phyloP scores from a whole-genome alignment of 2,329 filamentous ascomycete species.

The Sphaerulina musiva region DNA sequence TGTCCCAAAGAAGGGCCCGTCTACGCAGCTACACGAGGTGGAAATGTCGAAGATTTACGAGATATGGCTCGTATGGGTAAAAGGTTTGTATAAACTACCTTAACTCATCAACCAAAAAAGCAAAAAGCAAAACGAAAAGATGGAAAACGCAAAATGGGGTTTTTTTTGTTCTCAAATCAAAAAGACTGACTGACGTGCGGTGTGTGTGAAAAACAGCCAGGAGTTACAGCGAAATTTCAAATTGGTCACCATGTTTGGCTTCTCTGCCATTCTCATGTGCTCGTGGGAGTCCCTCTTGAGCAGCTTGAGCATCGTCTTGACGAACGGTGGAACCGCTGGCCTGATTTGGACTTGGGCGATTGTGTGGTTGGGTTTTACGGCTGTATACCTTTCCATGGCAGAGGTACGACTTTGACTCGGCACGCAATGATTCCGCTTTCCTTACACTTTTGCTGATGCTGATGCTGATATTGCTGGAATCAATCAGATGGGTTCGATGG shows the following conservation, averaged over 20 bases:
- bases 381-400: conserved; percentile 16
- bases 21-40: conserved; percentile 1
- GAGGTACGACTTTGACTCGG: conserved; percentile 1
- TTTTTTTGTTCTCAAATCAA: too few relatives aligned
- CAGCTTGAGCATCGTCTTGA: conserved; percentile 14
- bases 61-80: conserved; percentile 16
- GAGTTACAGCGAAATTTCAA: conserved; percentile 17
- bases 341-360: conserved; percentile 15
- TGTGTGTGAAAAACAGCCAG: background rate
- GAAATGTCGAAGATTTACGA: conserved; percentile 4
- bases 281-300: conserved; percentile 23
- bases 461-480: background rate
- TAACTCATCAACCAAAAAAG: too few relatives aligned
- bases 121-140: too few relatives aligned
- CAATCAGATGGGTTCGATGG: conserved; percentile 17
- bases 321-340: conserved; percentile 26
- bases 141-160: too few relatives aligned
- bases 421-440: background rate
- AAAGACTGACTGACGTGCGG: too few relatives aligned
- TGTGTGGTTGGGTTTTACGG: conserved; percentile 15
- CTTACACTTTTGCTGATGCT: background rate
- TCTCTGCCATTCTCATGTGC: conserved; percentile 24
- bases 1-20: background rate
- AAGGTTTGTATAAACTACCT: background rate
- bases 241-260: conserved; percentile 24